Evolutionary conservation across 2,329 filamentous ascomycete genomes (phyloP), one percentile per base, ranked within the genome.

Genomic region (Hymenotorrendiella dingleyae): DNA sequence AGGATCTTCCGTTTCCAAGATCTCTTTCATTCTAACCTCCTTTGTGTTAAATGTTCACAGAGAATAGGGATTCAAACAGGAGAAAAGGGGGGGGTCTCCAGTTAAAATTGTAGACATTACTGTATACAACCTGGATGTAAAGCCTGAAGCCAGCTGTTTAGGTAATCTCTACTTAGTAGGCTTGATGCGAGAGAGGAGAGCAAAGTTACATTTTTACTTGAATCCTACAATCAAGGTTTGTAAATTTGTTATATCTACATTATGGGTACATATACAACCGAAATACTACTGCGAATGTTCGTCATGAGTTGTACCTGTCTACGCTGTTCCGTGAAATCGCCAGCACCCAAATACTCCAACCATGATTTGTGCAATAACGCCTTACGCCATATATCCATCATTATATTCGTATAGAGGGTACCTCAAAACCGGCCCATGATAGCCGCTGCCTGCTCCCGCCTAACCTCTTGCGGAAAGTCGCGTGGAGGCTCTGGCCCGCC

Each of bases 341-440:
- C 46, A 40, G 46, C 37, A 42, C 30, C 38, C n/a, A n/a, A 36
- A 47, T 52, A 46, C 47, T 45, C 51, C 47, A 40, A 45, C 40
- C 46, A 50, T 50, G 48, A 37, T 24, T 24, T 40, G 17, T 23
- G n/a, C 27, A 37, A 32, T 42, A 49, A 56, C 51, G 48, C 55
- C 56, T 22, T 32, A 36, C 29, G 28, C 49, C 48, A 40, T 54
- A 52, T 54, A 42, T 56, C 35, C 44, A 36, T 49, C 49, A 42
- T 57, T 53, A 50, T 54, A 45, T 50, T 55, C 52, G 21, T 40
- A 40, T 52, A 50, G 52, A 46, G 40, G 50, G 36, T 36, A 27
- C 22, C 21, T 54, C 44, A 59, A 43, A 57, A 56, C 14, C 49
- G 53, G 45, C 50, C 49, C 45, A 54, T 49, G 23, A 52, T 48